Conservation (phyloP, 495 filamentous ascomycete genomes). For the Ramalina intermedia region DNA sequence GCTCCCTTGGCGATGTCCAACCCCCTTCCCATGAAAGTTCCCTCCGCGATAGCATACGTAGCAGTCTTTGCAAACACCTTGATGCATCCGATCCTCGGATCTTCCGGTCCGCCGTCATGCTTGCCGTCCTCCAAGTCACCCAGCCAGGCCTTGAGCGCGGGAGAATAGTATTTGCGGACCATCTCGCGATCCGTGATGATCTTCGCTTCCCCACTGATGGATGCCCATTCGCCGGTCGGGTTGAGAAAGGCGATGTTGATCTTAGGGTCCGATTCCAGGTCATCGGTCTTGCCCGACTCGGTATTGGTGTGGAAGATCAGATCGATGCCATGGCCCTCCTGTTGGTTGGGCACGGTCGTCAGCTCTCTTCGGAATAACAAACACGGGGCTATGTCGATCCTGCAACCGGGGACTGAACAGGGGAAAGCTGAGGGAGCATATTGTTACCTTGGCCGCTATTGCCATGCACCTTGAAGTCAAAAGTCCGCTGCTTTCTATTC, state of each 20-base stretch:
- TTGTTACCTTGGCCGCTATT: constrained; percentile 65
- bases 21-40: constrained; percentile 38
- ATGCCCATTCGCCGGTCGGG: constrained; percentile 62
- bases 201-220: constrained; percentile 54
- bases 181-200: constrained; percentile 52
- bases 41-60: constrained; percentile 29
- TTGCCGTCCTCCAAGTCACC: constrained; percentile 81
- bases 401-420: neutral
- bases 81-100: constrained; percentile 58
- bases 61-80: constrained; percentile 31
- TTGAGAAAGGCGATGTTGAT: constrained; percentile 82
- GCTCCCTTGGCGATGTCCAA: constrained; percentile 64
- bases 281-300: constrained; percentile 81
- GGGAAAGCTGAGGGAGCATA: neutral
- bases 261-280: constrained; percentile 51
- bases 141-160: constrained; percentile 68
- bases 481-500: constrained; percentile 54
- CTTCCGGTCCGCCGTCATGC: constrained; percentile 68
- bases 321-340: constrained; percentile 71
- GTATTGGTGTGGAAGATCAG: constrained; percentile 91
- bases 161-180: constrained; percentile 66
- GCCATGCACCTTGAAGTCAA: constrained; percentile 83
- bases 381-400: neutral
- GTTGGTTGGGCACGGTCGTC: neutral
- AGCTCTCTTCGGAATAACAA: no score